These are phyloP conservation scores for Dictyostelium brefeldianum DNA, from an alignment of 78 protist species.

Conservation along the genomic window DNA sequence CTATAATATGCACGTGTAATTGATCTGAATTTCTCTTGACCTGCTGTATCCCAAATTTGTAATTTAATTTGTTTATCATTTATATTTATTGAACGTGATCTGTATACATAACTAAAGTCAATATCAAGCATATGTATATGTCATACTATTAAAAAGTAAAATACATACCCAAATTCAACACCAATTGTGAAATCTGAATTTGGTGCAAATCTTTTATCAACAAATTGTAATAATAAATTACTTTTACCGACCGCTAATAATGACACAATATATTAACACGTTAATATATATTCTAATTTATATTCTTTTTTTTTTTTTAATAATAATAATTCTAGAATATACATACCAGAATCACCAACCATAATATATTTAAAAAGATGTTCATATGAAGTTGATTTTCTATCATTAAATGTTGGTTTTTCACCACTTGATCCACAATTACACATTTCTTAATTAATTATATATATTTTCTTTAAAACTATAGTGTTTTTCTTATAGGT, in stretches of 20 bases:
- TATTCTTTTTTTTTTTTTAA: background rate
- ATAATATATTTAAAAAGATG: conserved; percentile 85
- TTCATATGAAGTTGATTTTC: conserved; percentile 47
- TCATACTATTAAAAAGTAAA: background rate
- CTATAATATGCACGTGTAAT: conserved; percentile 99
- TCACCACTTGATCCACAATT: conserved; percentile 16
- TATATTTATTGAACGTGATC: conserved; percentile 93
- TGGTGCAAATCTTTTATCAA: conserved; percentile 98
- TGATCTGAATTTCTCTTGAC: conserved; percentile 96
- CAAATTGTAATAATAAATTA: conserved; percentile 97
- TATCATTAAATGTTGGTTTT: conserved; percentile 24
- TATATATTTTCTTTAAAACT: too few relatives aligned
- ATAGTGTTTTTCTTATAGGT: too few relatives aligned
- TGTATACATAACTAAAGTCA: background rate
- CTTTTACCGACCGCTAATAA: conserved; percentile 98
- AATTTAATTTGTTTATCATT: conserved; percentile 95
- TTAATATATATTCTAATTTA: background rate
- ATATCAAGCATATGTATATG: background rate
- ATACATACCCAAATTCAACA: conserved; percentile 96
- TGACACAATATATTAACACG: background rate
- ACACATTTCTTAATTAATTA: conserved; percentile 27
- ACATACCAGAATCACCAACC: conserved; percentile 86
- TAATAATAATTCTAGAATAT: background rate
- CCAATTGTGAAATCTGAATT: conserved; percentile 99
- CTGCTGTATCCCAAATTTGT: conserved; percentile 99